Evolutionary conservation across 2,329 filamentous ascomycete species (phyloP), one percentile per base, ranked within the genome.

Genomic region (Fusarium scirpi): DNA sequence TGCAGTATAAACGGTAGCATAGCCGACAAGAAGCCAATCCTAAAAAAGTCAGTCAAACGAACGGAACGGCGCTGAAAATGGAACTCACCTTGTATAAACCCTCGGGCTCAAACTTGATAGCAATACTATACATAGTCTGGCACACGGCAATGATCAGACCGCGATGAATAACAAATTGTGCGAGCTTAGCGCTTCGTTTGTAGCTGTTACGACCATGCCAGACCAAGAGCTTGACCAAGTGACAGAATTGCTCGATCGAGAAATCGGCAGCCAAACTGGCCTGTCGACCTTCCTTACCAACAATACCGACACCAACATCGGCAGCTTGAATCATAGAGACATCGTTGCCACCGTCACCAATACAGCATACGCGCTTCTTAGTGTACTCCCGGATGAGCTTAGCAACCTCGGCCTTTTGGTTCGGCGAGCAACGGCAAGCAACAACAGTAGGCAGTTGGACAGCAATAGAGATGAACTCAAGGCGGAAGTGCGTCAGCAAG

Each of bases 301-400:
- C 96, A 67, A 99, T 99, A 66, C 96, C 96, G 27, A 99, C 95
- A 65, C 97, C 97, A 0, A 99, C 94, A 76, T 99, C 96, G 1
- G 97, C 96, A 10, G 96, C 95, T 84, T 98, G 96, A 73, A 99
- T 99, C 96, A 99, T 99, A 73, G 92, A 95, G 8, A 99, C 96
- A 79, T 99, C 97, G 81, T 99, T 99, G 74, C 97, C 96, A 71
- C 96, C 96, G 77, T 99, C 96, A 40, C 96, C 96, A 73, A 99
- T 99, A 78, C 96, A 98, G 82, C 94, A 97, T 18, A 98, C 93
- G 16, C 97, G 92, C 81, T 98, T 98, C 80, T 93, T 94, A 22
- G 96, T 99, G 80, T 93, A 91, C 53, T 92, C 89, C 66, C 94
- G 93, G 82, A 99, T 99, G 51, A 98, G 87, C 72, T 89, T 90